phyloP scores from a whole-genome alignment of 441 rosid genomes.

The Macaranga tanarius region DNA sequence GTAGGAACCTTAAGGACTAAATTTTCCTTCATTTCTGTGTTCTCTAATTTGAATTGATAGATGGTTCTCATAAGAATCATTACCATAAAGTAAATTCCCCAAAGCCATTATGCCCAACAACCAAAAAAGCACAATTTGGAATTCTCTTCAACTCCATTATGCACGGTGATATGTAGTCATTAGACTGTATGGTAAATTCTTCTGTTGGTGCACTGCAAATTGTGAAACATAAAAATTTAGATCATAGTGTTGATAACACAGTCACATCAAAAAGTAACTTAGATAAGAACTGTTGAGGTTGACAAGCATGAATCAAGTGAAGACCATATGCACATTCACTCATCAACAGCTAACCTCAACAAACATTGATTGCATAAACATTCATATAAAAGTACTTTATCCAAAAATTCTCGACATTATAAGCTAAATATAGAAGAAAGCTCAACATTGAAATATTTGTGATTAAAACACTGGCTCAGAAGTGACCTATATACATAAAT shows the following conservation, averaged over 20 bases:
- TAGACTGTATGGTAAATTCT: slow-evolving; percentile 49
- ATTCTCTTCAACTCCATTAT: slow-evolving; percentile 74
- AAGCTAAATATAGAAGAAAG: background rate
- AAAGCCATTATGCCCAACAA: slow-evolving; percentile 69
- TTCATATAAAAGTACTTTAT: background rate
- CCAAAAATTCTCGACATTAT: background rate
- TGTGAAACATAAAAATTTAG: slow-evolving; percentile 18
- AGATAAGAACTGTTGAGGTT: slow-evolving; percentile 1
- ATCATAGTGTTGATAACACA: slow-evolving; percentile 1
- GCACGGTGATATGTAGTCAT: slow-evolving; percentile 48
- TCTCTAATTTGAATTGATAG: too few species aligned
- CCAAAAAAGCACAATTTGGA: slow-evolving; percentile 53
- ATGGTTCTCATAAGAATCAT: slow-evolving; percentile 23
- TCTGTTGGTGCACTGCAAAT: slow-evolving; percentile 58
- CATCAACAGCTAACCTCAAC: slow-evolving; percentile 3
- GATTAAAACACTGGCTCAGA: too few species aligned
- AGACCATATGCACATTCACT: background rate
- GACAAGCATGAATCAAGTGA: slow-evolving; percentile 2
- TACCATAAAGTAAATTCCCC: slow-evolving; percentile 87
- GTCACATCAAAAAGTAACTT: background rate
- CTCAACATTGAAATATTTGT: background rate
- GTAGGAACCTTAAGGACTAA: too few species aligned
- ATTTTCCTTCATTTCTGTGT: too few species aligned
- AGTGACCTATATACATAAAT: background rate
- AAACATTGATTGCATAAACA: background rate